phyloP scores from a whole-genome alignment of 176 grass and related monocot genomes.

The barley (Hordeum vulgare) region MorexV3_pseudomolecules_assembly NC_058520.1:578520994-578521493 shows the following conservation, averaged over 20 bases:
- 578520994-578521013: too few species aligned
- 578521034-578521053: background rate
- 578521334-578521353: too few species aligned
- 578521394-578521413: too few species aligned
- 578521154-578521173: constrained; percentile 5
- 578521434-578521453: too few species aligned
- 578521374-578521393: too few species aligned
- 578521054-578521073: background rate
- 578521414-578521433: too few species aligned
- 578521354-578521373: too few species aligned
- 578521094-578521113: background rate
- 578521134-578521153: background rate
- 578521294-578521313: background rate
- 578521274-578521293: background rate
- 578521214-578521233: background rate
- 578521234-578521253: background rate
- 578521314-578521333: background rate
- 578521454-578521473: too few species aligned
- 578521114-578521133: too few species aligned
- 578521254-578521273: background rate
- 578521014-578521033: background rate
- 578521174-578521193: background rate
- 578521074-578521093: background rate
- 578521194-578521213: background rate
- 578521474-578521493: too few species aligned